A percentile compares a stretch with the other conserved stretches of the same genome.
Evolutionary conservation across 129 eudicot species (phyloP).

Genomic region (Lactuca sativa): DNA sequence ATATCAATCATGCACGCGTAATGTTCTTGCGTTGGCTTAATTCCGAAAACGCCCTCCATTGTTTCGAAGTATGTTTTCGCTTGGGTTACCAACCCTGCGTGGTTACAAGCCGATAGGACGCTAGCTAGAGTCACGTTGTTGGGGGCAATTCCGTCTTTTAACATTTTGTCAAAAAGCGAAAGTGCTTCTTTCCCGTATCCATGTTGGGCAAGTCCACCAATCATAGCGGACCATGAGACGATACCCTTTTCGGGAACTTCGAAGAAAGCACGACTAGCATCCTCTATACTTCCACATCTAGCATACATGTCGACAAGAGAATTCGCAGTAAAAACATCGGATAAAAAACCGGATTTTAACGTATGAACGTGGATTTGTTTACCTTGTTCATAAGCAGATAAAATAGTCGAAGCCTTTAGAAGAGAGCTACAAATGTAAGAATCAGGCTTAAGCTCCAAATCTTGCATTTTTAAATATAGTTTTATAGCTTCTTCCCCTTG

Average conservation of each 20-base stretch:
- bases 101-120: conserved; percentile 82
- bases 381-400: conserved; percentile 88
- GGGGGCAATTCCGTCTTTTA: conserved; percentile 56
- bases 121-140: conserved; percentile 82
- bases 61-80: conserved; percentile 61
- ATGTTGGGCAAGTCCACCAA: conserved; percentile 90
- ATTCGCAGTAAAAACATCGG: conserved; percentile 71
- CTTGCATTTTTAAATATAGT: conserved; percentile 59
- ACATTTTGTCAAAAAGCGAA: conserved; percentile 59
- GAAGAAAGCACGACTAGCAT: conserved; percentile 58
- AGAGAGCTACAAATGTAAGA: conserved; percentile 73
- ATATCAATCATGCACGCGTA: conserved; percentile 92
- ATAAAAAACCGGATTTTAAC: conserved; percentile 55
- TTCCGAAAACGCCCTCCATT: conserved; percentile 54
- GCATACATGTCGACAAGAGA: conserved; percentile 93
- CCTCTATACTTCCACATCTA: conserved; percentile 78
- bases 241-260: conserved; percentile 62
- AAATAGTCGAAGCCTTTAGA: conserved; percentile 70
- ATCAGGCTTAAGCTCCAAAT: conserved; percentile 61
- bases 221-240: conserved; percentile 89
- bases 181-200: conserved; percentile 82
- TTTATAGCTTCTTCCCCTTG: conserved; percentile 88
- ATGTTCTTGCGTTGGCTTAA: conserved; percentile 75
- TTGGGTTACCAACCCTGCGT: conserved; percentile 69
- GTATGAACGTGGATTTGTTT: conserved; percentile 83